Evolutionary conservation across 139 green algal species (phyloP).

Genomic region (Yamagishiella unicocca): DNA sequence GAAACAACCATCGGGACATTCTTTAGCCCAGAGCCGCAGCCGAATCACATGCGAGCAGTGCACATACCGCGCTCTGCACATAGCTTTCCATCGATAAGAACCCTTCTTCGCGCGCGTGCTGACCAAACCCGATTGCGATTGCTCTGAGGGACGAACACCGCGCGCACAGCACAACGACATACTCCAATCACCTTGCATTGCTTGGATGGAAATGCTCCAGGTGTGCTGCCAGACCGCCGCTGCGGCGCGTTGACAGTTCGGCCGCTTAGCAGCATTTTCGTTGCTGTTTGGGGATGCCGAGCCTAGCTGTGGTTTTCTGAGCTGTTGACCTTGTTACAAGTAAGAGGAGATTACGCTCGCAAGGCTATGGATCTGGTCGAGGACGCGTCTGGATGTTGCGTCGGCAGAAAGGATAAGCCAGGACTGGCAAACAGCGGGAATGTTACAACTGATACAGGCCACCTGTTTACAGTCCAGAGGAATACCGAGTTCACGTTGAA

Average conservation of each 20-base stretch:
- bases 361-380: neutral
- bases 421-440: neutral
- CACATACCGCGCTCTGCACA: no score
- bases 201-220: neutral
- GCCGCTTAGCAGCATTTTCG: neutral
- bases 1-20: neutral
- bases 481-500: neutral
- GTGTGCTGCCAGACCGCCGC: neutral
- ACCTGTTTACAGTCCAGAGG: no score
- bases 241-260: neutral
- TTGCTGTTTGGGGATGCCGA: neutral
- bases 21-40: neutral
- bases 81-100: neutral
- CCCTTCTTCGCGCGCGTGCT: neutral
- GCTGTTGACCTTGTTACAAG: neutral
- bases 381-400: neutral
- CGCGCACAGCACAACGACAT: no score
- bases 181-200: neutral
- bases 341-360: neutral
- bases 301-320: no score
- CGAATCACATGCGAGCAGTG: no score
- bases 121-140: neutral
- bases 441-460: neutral
- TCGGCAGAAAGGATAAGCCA: slow-evolving; percentile 2
- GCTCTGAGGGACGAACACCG: neutral